These are phyloP conservation scores for Ogataea nakhonphanomensis DNA, from an alignment of 805 yeast genomes.

Conservation along the genomic window DNA sequence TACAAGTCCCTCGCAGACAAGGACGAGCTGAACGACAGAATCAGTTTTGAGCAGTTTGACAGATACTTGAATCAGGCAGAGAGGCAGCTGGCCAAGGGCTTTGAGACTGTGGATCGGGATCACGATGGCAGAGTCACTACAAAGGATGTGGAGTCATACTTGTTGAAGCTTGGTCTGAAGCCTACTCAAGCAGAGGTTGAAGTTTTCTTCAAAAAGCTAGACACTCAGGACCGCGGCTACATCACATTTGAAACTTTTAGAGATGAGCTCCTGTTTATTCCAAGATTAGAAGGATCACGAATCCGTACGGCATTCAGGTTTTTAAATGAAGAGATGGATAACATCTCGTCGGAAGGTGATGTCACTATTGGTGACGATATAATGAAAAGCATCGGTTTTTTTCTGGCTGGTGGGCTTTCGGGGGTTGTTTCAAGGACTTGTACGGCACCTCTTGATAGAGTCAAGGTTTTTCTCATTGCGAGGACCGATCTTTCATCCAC, in stretches of 20 bases:
- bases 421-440: constrained; percentile 95
- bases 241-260: constrained; percentile 86
- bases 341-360: constrained; percentile 88
- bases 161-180: constrained; percentile 50
- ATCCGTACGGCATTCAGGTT: constrained; percentile 77
- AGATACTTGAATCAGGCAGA: constrained; percentile 66
- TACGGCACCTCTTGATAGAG: constrained; percentile 95
- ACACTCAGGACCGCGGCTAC: constrained; percentile 55
- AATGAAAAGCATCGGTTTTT: constrained; percentile 82
- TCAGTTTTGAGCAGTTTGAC: constrained; percentile 66
- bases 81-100: constrained; percentile 64
- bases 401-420: constrained; percentile 90
- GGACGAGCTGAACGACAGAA: constrained; percentile 21
- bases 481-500: constrained; percentile 79
- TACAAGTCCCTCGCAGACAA: constrained; percentile 55
- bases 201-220: constrained; percentile 53
- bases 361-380: constrained; percentile 78
- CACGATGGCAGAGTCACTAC: constrained; percentile 67
- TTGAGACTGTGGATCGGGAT: constrained; percentile 63
- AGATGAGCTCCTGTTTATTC: constrained; percentile 77
- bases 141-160: constrained; percentile 64
- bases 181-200: constrained; percentile 54
- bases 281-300: constrained; percentile 72
- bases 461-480: constrained; percentile 91
- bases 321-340: constrained; percentile 72